Conservation (phyloP, 2,329 filamentous ascomycete genomes). For the Ceratocystis cubensis region DNA sequence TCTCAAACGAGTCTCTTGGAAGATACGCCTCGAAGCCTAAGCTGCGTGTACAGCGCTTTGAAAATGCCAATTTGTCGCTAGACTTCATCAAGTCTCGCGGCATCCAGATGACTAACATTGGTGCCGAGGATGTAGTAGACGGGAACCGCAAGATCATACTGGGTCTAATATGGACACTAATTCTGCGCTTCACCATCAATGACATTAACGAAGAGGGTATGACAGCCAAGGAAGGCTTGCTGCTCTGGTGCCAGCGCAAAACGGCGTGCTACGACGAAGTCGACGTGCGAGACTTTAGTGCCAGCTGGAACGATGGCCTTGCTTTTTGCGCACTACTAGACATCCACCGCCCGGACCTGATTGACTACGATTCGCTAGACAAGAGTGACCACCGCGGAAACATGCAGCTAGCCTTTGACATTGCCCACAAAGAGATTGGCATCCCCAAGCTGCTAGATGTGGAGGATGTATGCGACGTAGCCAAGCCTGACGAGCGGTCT, state of each 20-base stretch:
- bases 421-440: conserved; percentile 89
- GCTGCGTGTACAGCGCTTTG: conserved; percentile 89
- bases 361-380: conserved; percentile 90
- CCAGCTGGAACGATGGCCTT: conserved; percentile 93
- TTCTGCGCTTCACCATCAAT: conserved; percentile 94
- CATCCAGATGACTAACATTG: conserved; percentile 97
- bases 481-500: conserved; percentile 88
- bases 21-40: conserved; percentile 95
- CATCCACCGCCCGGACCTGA: conserved; percentile 92
- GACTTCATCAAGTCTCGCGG: conserved; percentile 83
- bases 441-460: conserved; percentile 93
- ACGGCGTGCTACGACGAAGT: conserved; percentile 98
- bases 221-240: conserved; percentile 88
- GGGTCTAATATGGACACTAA: conserved; percentile 94
- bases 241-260: conserved; percentile 96
- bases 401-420: conserved; percentile 96
- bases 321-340: conserved; percentile 94
- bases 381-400: conserved; percentile 90
- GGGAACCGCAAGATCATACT: conserved; percentile 96
- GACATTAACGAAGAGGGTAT: conserved; percentile 97
- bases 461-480: conserved; percentile 93
- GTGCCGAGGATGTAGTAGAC: conserved; percentile 94
- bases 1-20: conserved; percentile 86
- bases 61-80: conserved; percentile 92
- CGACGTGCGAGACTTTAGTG: conserved; percentile 85